Base-by-base conservation (phyloP, 108 stramenopile species). In the Bacterosira constricta region DNA sequence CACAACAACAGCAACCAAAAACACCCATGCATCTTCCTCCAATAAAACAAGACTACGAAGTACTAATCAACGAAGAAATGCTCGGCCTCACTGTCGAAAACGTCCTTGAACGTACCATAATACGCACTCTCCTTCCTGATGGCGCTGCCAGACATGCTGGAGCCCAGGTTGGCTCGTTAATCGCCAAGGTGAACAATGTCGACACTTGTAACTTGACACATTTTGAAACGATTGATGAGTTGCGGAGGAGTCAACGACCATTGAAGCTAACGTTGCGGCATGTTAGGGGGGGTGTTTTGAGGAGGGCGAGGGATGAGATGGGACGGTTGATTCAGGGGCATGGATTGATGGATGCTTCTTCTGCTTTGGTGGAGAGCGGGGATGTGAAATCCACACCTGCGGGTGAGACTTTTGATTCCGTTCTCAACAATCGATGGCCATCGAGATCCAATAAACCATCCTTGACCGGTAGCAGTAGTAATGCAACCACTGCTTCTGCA, bases 11-110 rank as follows among this genome's bases (percentile, higher is more conserved):
- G n/a, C n/a, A n/a, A n/a, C n/a, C n/a, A n/a, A n/a, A n/a, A n/a
- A n/a, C n/a, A n/a, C n/a, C n/a, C n/a, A n/a, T n/a, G n/a, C n/a
- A n/a, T n/a, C n/a, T n/a, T n/a, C n/a, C n/a, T n/a, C n/a, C n/a
- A n/a, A n/a, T n/a, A n/a, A n/a, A n/a, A n/a, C n/a, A n/a, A 45
- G 88, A 90, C 52, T 91, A 94, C 55, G 78, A 79, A 42, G 87
- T 92, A 20, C 44, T 75, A 18, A 90, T 91, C 50, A 83, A 90
- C 53, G 80, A 90, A 50, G 91, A 95, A 82, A 93, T 92, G 90
- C 77, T 96, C 1, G 94, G 94, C 26, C 78, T 96, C 13, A 96
- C 94, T 4, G 94, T 96, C 26, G 94, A 96, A 58, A 96, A 96
- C 75, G 92, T 96, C 10, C 66, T 96, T 20, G 94, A 96, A 77